Evolutionary conservation across 2,329 filamentous ascomycete genomes (phyloP), one percentile per base, ranked within the genome.

Genomic region (Trichoderma citrinoviride): DNA sequence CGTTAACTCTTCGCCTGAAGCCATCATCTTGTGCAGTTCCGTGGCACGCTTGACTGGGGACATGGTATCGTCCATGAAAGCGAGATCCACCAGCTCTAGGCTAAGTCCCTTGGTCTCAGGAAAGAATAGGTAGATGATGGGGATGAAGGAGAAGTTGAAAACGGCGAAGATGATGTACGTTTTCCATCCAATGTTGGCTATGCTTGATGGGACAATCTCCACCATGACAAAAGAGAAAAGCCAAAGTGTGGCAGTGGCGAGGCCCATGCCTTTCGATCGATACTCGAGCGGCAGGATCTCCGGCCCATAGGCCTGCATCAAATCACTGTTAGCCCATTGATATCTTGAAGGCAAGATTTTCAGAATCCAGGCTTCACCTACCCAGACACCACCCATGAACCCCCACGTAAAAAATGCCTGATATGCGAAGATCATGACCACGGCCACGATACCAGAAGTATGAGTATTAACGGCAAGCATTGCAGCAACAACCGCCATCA

Each of bases 71-170:
- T 55, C 64, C 53, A 69, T 68, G 10, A 78, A 67, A 72, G 73
- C 3, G 71, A 62, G 60, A 46, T 79, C 64, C 78, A 78, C 70
- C 73, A 76, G 67, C 76, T 85, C 62, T 75, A 84, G 68, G 77
- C 80, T 68, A 66, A 79, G 65, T 0, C 71, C 71, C 41, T 73
- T 74, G 3, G 73, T 74, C 37, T 75, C 72, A 0, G 72, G 72
- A 41, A 73, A 74, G 62, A 73, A 73, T 1, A 73, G 63, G 41
- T 72, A 73, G 12, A 75, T 71, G 7, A 74, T 67, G 1, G 72
- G 73, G 1, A 75, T 69, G 56, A 70, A 74, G 1, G 66, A 54
- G 0, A 71, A 69, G 40, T 75, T 75, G 6, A 74, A 61, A 1
- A 73, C 68, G 3, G 72, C 70, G 41, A 73, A 74, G 23, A 74